These are phyloP conservation scores for Scutellaria baicalensis DNA, from an alignment of 257 asterid species.

Conservation along the genomic window DNA sequence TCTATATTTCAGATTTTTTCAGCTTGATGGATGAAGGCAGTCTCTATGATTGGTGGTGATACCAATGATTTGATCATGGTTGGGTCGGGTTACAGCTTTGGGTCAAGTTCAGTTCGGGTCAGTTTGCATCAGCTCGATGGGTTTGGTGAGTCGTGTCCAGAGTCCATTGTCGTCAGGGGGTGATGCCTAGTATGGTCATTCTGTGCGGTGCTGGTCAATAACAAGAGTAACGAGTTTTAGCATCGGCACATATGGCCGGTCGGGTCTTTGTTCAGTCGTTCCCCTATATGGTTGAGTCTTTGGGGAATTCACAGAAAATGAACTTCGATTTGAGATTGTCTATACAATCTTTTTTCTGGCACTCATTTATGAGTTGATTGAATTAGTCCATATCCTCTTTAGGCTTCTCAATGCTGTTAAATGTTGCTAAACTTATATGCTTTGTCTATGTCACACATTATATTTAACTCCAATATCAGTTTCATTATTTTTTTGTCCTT, in stretches of 20 bases:
- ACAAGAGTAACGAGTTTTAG: slow-evolving; percentile 12
- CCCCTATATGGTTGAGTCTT: slow-evolving; percentile 28
- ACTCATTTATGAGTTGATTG: no score
- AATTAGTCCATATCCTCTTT: no score
- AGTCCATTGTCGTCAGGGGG: slow-evolving; percentile 39
- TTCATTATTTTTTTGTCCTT: neutral
- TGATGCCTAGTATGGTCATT: slow-evolving; percentile 33
- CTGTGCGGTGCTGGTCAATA: slow-evolving; percentile 27
- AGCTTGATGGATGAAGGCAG: slow-evolving; percentile 23
- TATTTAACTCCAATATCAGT: no score
- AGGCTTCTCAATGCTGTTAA: neutral
- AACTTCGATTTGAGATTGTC: slow-evolving; percentile 11
- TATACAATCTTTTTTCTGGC: neutral
- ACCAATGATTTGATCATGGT: slow-evolving; percentile 13
- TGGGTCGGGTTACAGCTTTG: slow-evolving; percentile 19
- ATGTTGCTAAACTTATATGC: neutral
- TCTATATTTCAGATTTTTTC: slow-evolving; percentile 11
- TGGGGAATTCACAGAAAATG: slow-evolving; percentile 16
- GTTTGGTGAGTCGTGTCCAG: slow-evolving; percentile 46
- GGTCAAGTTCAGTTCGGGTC: slow-evolving; percentile 38
- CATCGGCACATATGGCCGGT: slow-evolving; percentile 15
- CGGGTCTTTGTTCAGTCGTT: slow-evolving; percentile 21
- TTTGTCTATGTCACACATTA: neutral
- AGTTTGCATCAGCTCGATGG: slow-evolving; percentile 42
- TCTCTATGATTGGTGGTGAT: slow-evolving; percentile 15